These are phyloP conservation scores for Trametes hirsuta DNA, from an alignment of 1,284 basidiomycete genomes.

Conservation along the genomic window DNA sequence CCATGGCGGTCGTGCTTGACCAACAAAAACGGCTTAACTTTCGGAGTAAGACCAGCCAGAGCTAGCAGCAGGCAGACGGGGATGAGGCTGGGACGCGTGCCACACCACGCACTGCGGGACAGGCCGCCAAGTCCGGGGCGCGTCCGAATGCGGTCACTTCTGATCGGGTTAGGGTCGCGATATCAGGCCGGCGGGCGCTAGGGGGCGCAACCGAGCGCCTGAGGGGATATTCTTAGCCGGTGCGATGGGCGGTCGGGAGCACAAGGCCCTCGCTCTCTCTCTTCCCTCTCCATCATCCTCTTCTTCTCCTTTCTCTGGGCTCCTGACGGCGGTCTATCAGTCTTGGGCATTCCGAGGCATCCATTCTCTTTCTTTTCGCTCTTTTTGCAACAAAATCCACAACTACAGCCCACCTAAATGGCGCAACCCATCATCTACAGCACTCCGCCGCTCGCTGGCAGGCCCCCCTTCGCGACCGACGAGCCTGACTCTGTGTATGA, in stretches of 20 bases:
- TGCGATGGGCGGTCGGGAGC: constrained; percentile 13
- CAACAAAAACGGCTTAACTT: not conserved
- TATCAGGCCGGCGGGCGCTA: not conserved
- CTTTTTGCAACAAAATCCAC: constrained; percentile 16
- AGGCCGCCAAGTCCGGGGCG: not conserved
- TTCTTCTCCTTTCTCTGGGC: constrained; percentile 13
- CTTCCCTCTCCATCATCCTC: constrained; percentile 20
- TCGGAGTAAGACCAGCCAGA: not conserved
- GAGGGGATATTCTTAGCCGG: constrained; percentile 17
- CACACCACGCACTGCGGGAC: no score
- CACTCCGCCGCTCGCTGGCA: constrained; percentile 56
- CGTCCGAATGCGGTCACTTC: not conserved
- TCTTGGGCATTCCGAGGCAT: constrained; percentile 34
- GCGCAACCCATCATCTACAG: constrained; percentile 36
- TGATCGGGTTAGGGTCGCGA: constrained; percentile 5
- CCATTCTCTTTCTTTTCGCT: constrained; percentile 36
- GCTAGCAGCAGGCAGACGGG: not conserved
- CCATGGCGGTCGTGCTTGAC: not conserved
- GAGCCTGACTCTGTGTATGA: constrained; percentile 64
- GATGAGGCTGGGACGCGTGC: no score
- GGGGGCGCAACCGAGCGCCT: not conserved
- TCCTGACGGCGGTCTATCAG: constrained; percentile 20
- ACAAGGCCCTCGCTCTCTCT: constrained; percentile 12
- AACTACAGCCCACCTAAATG: constrained; percentile 24
- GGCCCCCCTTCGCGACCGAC: constrained; percentile 71